Evolutionary conservation across 495 filamentous ascomycete species (phyloP).

Genomic region (Talaromyces wortmannii): DNA sequence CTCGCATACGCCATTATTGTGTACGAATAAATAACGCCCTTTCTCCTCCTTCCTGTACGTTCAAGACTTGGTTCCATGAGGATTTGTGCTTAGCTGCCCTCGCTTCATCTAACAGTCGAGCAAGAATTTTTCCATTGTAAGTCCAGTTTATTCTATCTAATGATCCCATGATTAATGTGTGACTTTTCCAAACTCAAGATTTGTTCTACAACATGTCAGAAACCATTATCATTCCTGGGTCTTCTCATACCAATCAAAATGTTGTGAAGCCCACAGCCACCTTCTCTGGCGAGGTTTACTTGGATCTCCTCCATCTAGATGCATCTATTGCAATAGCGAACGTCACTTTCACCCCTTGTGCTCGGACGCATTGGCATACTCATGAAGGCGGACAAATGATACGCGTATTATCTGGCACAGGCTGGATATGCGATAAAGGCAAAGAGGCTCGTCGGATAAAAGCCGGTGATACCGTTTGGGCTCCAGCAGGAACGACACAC

Average conservation of each 20-base stretch:
- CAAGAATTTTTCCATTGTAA: too few species aligned
- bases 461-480: slow-evolving; percentile 15
- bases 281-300: slow-evolving; percentile 16
- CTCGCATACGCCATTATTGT: too few species aligned
- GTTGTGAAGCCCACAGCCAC: slow-evolving; percentile 9
- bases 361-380: slow-evolving; percentile 18
- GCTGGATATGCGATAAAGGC: slow-evolving; percentile 18
- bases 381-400: slow-evolving; percentile 17
- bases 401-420: slow-evolving; percentile 10
- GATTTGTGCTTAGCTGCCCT: too few species aligned
- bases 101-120: too few species aligned
- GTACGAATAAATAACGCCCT: too few species aligned
- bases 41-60: too few species aligned
- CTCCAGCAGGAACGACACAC: slow-evolving; percentile 15
- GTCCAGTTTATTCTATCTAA: too few species aligned
- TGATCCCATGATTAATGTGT: too few species aligned
- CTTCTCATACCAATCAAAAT: background rate
- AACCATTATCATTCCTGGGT: background rate
- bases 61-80: too few species aligned
- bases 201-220: too few species aligned
- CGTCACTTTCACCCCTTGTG: slow-evolving; percentile 17
- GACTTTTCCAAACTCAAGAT: too few species aligned
- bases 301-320: slow-evolving; percentile 10
- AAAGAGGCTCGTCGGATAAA: slow-evolving; percentile 6
- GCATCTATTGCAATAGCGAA: slow-evolving; percentile 5